phyloP scores from a whole-genome alignment of 2,329 filamentous ascomycete genomes.

The Sarocladium oryzae region DNA sequence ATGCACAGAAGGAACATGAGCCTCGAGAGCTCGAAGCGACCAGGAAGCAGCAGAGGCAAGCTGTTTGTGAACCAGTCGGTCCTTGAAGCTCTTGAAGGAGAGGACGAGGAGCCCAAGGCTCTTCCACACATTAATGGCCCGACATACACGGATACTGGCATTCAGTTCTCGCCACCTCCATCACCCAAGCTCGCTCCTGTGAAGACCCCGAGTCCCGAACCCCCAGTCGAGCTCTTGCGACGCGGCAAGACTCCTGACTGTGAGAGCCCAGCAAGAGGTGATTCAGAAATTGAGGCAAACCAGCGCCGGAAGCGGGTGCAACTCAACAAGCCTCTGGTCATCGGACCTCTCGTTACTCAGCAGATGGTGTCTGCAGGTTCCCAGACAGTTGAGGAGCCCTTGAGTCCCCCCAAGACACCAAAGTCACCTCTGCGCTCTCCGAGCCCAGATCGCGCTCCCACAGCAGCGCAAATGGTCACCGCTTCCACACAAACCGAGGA shows the following conservation, averaged over 20 bases:
- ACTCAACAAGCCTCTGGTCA: slow-evolving; percentile 40
- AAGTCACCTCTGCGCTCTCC: slow-evolving; percentile 39
- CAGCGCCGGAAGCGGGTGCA: slow-evolving; percentile 65
- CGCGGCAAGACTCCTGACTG: slow-evolving; percentile 31
- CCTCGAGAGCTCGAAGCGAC: slow-evolving; percentile 49
- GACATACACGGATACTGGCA: slow-evolving; percentile 66
- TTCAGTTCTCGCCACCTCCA: slow-evolving; percentile 77
- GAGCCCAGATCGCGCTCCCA: slow-evolving; percentile 30
- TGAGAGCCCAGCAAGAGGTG: slow-evolving; percentile 37
- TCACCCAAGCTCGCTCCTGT: slow-evolving; percentile 52
- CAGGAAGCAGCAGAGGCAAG: slow-evolving; percentile 48
- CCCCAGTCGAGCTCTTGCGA: slow-evolving; percentile 13
- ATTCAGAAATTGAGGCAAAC: slow-evolving; percentile 64
- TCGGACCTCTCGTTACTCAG: slow-evolving; percentile 36
- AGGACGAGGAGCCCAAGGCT: slow-evolving; percentile 31
- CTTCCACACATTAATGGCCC: slow-evolving; percentile 13
- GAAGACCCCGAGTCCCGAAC: slow-evolving; percentile 38
- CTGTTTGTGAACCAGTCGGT: slow-evolving; percentile 48
- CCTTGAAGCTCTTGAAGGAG: slow-evolving; percentile 49
- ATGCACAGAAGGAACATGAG: slow-evolving; percentile 52
- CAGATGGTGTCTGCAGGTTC: slow-evolving; percentile 60
- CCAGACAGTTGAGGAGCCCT: slow-evolving; percentile 55
- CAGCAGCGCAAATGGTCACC: slow-evolving; percentile 39
- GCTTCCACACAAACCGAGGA: slow-evolving; percentile 56
- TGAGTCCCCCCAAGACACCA: slow-evolving; percentile 61